Percentiles rank a stretch among this genome's conserved stretches.
Evolutionary conservation across 768 basidiomycete genomes (phyloP).

Genomic region (Leucocoprinus birnbaumii): DNA sequence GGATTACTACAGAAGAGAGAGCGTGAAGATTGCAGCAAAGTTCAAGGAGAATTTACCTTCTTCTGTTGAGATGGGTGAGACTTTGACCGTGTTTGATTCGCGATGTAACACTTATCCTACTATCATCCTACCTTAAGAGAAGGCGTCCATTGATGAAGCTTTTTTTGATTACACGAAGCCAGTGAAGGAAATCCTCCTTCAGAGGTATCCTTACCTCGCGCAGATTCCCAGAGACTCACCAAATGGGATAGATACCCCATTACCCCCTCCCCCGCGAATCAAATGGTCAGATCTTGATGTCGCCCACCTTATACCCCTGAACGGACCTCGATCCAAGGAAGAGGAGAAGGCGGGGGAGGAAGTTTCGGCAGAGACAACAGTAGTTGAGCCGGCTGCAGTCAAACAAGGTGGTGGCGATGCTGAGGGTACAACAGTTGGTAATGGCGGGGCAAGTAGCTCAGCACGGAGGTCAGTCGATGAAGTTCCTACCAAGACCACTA

Average conservation of each 20-base stretch:
- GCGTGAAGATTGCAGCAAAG: constrained; percentile 77
- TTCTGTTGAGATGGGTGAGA: constrained; percentile 72
- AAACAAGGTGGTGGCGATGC: background rate
- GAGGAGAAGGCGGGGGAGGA: constrained; percentile 2
- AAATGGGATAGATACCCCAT: constrained; percentile 67
- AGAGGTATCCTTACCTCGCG: constrained; percentile 74
- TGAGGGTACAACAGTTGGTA: constrained; percentile 5
- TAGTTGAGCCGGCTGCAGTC: background rate
- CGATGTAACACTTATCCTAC: background rate
- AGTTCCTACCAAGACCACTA: background rate
- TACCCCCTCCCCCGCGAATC: constrained; percentile 70
- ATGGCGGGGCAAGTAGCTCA: background rate
- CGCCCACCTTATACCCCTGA: constrained; percentile 52
- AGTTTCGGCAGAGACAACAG: background rate
- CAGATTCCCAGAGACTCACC: constrained; percentile 66
- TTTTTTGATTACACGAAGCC: constrained; percentile 89
- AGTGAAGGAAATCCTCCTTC: constrained; percentile 72
- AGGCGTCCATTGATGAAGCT: constrained; percentile 96
- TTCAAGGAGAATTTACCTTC: constrained; percentile 78
- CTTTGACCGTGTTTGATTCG: background rate
- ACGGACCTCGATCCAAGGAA: constrained; percentile 20
- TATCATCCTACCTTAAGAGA: constrained; percentile 52
- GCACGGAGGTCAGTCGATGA: too few species aligned
- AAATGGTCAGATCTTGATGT: constrained; percentile 56
- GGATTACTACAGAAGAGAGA: constrained; percentile 91